Evolutionary conservation across 75 land plant genomes (phyloP).

Genomic region (Selaginella moellendorffii): DNA sequence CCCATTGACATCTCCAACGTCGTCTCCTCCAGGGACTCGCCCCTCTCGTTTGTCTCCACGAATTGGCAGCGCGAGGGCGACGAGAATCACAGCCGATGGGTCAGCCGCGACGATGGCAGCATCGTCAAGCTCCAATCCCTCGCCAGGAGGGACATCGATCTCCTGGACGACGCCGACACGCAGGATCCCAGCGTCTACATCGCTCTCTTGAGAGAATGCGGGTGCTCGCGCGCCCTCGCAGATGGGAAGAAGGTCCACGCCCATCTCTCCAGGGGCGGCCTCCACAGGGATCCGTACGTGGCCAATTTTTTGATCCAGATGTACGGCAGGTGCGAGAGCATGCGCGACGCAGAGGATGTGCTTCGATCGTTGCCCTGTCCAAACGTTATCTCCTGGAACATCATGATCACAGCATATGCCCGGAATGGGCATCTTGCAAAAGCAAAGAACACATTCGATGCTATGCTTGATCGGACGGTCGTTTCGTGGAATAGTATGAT

Average conservation of each 20-base stretch:
- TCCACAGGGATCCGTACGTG: constrained; percentile 3
- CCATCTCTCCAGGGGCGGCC: constrained; percentile 9
- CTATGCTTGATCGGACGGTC: not conserved
- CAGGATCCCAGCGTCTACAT: constrained; percentile 14
- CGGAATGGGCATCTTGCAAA: constrained; percentile 5
- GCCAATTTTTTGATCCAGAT: constrained; percentile 22
- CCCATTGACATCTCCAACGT: not conserved
- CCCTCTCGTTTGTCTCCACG: not conserved
- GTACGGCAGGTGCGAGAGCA: constrained; percentile 16
- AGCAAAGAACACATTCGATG: not conserved
- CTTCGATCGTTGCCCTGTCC: constrained; percentile 16
- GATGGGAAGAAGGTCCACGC: constrained; percentile 21
- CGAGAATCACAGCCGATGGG: not conserved
- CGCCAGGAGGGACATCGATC: not conserved
- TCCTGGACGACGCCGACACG: not conserved
- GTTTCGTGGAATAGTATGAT: constrained; percentile 3
- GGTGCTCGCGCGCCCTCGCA: constrained; percentile 10
- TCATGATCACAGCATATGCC: constrained; percentile 24
- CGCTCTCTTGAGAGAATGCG: constrained; percentile 19
- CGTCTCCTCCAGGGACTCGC: not conserved
- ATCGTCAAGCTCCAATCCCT: not conserved
- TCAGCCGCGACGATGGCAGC: not conserved
- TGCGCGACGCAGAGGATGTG: constrained; percentile 15
- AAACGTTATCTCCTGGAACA: constrained; percentile 24
- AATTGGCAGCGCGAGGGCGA: not conserved